Evolutionary conservation across 1,139 yeast genomes (phyloP).

Genomic region (Debaryomycetaceae sp.): DNA sequence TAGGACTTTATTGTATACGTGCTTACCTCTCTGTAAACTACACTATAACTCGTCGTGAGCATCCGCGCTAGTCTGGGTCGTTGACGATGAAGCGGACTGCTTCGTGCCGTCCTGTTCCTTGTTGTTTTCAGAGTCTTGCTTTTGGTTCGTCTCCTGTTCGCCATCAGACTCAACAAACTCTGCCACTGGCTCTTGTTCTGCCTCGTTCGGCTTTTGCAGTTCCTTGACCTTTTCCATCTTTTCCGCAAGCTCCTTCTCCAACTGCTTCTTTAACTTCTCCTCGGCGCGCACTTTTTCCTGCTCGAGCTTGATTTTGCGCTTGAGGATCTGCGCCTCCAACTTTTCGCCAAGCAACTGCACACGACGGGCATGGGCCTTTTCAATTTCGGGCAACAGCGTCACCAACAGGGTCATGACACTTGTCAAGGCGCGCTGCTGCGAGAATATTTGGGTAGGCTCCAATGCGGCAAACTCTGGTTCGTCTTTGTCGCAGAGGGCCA

Average conservation of each 20-base stretch:
- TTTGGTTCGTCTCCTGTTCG: background rate
- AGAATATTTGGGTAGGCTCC: background rate
- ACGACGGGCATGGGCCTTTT: background rate
- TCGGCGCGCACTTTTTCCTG: background rate
- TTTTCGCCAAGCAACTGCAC: background rate
- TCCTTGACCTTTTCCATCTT: slow-evolving; percentile 2
- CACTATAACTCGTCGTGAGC: too few relatives aligned
- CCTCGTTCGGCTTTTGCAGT: slow-evolving; percentile 2
- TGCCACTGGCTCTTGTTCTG: slow-evolving; percentile 1
- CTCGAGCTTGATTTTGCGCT: background rate
- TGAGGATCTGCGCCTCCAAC: background rate
- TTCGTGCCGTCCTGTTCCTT: too few relatives aligned
- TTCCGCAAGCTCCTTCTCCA: slow-evolving; percentile 1
- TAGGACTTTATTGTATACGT: too few relatives aligned
- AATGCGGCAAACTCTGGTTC: background rate
- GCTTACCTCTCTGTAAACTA: too few relatives aligned
- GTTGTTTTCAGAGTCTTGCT: background rate
- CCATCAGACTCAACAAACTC: background rate
- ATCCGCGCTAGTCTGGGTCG: too few relatives aligned
- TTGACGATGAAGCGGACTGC: too few relatives aligned
- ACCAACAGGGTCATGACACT: background rate
- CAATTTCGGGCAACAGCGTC: background rate
- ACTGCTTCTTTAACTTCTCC: background rate
- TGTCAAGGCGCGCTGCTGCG: background rate
- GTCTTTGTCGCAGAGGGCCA: background rate